These are phyloP conservation scores for Cercophora samala DNA, from an alignment of 495 filamentous ascomycete species.

Conservation along the genomic window DNA sequence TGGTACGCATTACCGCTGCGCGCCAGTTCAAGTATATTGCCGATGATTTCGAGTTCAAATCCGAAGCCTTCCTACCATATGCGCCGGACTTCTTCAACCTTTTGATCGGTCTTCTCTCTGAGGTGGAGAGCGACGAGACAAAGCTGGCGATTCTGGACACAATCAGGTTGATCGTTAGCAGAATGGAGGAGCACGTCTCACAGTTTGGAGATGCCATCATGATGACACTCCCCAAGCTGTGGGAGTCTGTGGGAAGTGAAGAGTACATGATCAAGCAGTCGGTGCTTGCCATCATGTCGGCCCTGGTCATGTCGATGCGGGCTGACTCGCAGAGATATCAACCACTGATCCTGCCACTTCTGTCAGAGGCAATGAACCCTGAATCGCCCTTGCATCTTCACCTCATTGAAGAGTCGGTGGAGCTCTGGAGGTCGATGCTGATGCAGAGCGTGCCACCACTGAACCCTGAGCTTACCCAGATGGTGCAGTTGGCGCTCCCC, in stretches of 20 bases:
- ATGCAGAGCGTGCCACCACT: slow-evolving; percentile 64
- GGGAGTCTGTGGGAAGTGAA: slow-evolving; percentile 76
- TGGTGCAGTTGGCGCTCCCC: slow-evolving; percentile 65
- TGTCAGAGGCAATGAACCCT: slow-evolving; percentile 71
- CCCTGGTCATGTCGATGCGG: slow-evolving; percentile 75
- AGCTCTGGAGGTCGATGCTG: slow-evolving; percentile 80
- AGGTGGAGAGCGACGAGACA: slow-evolving; percentile 79
- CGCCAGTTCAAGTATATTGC: slow-evolving; percentile 73
- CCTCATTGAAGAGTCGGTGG: slow-evolving; percentile 86
- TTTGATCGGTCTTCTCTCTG: slow-evolving; percentile 71
- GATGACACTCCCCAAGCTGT: slow-evolving; percentile 72
- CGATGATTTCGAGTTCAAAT: slow-evolving; percentile 78
- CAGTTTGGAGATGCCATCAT: slow-evolving; percentile 80
- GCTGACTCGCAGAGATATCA: slow-evolving; percentile 70
- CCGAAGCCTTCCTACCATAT: slow-evolving; percentile 68
- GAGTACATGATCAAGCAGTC: slow-evolving; percentile 85
- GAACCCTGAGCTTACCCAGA: slow-evolving; percentile 60
- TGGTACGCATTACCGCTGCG: slow-evolving; percentile 88
- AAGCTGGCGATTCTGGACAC: slow-evolving; percentile 85
- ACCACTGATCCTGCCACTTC: slow-evolving; percentile 68
- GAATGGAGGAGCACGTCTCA: slow-evolving; percentile 70
- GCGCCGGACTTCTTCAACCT: slow-evolving; percentile 63
- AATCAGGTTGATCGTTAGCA: slow-evolving; percentile 70
- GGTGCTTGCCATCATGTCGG: slow-evolving; percentile 76
- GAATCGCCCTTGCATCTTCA: slow-evolving; percentile 77